Evolutionary conservation across 768 basidiomycete genomes (phyloP).

Genomic region (Lactarius trivialis): DNA sequence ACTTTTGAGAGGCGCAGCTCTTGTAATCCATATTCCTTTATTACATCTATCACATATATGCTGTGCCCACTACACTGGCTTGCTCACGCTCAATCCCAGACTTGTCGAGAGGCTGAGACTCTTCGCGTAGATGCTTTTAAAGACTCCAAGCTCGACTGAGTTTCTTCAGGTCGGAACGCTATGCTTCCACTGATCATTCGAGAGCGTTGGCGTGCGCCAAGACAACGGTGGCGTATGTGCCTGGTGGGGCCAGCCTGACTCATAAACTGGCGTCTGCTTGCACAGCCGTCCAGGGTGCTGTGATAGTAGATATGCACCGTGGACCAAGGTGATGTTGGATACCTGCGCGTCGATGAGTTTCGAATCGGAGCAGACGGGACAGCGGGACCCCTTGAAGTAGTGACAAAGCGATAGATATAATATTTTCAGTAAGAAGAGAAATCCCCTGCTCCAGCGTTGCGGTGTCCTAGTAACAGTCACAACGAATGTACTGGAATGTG

Average conservation of each 20-base stretch:
- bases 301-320: not conserved
- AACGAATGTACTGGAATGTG: conserved; percentile 3
- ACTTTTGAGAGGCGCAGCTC: no score
- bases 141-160: not conserved
- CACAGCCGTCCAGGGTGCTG: not conserved
- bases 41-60: no score
- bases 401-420: no score
- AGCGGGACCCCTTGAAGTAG: no score
- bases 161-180: not conserved
- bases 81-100: not conserved
- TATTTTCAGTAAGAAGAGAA: no score
- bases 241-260: not conserved
- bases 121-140: not conserved
- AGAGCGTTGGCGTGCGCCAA: not conserved
- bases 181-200: not conserved
- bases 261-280: not conserved
- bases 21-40: no score
- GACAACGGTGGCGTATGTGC: not conserved
- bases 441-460: not conserved
- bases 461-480: not conserved
- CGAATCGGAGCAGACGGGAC: no score
- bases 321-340: no score
- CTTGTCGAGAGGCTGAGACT: not conserved
- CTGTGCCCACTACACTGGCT: no score
- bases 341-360: no score